Conservation (phyloP, 202 grass and related monocot genomes). For the Schoenoplectus tabernaemontani region DNA sequence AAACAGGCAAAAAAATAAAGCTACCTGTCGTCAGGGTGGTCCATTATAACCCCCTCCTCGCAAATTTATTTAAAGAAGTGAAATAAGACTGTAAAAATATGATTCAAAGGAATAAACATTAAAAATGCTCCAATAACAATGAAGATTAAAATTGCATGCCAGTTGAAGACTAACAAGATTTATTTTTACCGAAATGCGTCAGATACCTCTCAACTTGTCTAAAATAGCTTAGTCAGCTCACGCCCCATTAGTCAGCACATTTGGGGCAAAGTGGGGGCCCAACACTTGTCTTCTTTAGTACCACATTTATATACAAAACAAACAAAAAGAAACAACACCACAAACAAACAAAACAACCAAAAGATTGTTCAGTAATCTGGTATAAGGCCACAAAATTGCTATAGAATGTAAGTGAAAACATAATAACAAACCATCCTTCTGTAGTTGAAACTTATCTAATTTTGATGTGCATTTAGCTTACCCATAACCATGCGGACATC, state of each 20-base stretch:
- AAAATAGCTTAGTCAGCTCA: constrained; percentile 63
- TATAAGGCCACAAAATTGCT: constrained; percentile 24
- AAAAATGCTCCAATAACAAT: constrained; percentile 21
- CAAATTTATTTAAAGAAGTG: constrained; percentile 13
- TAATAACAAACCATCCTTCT: constrained; percentile 20
- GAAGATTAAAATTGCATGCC: constrained; percentile 32
- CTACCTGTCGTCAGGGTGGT: neutral
- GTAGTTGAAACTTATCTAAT: neutral
- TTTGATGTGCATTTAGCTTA: constrained; percentile 5
- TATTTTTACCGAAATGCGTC: constrained; percentile 26
- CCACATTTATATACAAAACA: constrained; percentile 72
- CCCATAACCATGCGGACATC: constrained; percentile 5
- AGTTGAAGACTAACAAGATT: constrained; percentile 57
- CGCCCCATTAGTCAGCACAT: constrained; percentile 59
- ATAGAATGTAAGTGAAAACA: constrained; percentile 15
- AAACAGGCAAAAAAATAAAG: constrained; percentile 9
- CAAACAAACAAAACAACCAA: constrained; percentile 52
- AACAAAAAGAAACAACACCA: constrained; percentile 61
- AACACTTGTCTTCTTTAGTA: constrained; percentile 71
- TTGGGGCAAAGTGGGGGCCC: constrained; percentile 61
- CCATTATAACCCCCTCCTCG: constrained; percentile 15
- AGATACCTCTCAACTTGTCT: constrained; percentile 63
- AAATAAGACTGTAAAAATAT: too few relatives aligned
- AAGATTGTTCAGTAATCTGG: constrained; percentile 28
- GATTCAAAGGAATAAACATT: constrained; percentile 24